Percentiles rank a stretch among this genome's conserved stretches.
Conservation (phyloP, 306 rosid genomes). For the Elaeagnus macrophylla region DNA sequence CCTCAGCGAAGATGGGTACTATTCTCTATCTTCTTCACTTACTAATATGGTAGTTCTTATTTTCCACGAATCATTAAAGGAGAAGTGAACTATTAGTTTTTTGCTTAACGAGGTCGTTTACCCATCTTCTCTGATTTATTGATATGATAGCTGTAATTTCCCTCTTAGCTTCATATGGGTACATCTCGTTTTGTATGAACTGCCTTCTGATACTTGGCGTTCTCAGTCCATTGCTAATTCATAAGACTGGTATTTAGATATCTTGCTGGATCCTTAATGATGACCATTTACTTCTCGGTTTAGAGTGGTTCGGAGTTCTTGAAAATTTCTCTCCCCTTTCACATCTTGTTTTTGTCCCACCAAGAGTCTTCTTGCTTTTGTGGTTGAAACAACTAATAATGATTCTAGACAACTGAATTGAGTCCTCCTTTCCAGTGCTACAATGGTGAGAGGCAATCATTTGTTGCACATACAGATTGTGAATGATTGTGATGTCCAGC, state of each 20-base stretch:
- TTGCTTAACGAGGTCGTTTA: neutral
- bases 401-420: too few relatives aligned
- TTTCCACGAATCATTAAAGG: neutral
- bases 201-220: conserved; percentile 1
- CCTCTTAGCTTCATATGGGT: neutral
- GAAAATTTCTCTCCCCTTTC: too few relatives aligned
- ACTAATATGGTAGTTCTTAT: neutral
- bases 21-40: conserved; percentile 3
- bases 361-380: too few relatives aligned
- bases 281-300: too few relatives aligned
- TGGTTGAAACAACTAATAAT: too few relatives aligned
- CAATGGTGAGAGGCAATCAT: too few relatives aligned
- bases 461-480: too few relatives aligned
- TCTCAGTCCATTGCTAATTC: neutral
- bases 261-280: neutral
- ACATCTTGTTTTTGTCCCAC: too few relatives aligned
- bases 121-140: neutral
- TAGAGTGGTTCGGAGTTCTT: too few relatives aligned
- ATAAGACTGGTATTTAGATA: neutral
- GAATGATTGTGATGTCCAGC: too few relatives aligned
- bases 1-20: conserved; percentile 93
- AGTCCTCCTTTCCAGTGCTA: too few relatives aligned
- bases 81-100: neutral
- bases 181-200: neutral
- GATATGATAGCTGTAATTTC: neutral